A percentile compares a stretch with the other conserved stretches of the same genome.
These are phyloP conservation scores for Effrenium voratum DNA, from an alignment of 73 alveolate species.

Conservation along the genomic window DNA sequence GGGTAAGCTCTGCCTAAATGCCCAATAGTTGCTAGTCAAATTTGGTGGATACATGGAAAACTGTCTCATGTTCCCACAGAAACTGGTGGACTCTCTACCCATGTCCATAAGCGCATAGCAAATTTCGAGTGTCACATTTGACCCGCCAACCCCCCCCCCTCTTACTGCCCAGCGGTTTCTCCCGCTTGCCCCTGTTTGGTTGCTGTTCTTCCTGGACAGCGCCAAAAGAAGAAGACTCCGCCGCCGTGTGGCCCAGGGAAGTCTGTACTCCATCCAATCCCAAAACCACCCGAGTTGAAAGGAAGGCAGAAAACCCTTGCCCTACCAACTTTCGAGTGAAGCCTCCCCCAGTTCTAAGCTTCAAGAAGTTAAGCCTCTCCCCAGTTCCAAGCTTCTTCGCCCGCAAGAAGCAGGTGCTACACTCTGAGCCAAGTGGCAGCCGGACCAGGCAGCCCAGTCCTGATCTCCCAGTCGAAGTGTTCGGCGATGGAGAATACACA, in stretches of 20 bases:
- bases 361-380: neutral
- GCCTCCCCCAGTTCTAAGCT: neutral
- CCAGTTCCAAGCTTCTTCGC: neutral
- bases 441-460: constrained; percentile 92
- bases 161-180: too few relatives aligned
- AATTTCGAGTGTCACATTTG: too few relatives aligned
- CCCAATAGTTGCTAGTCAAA: too few relatives aligned
- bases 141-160: too few relatives aligned
- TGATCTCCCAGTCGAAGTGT: neutral
- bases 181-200: too few relatives aligned
- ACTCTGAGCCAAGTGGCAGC: constrained; percentile 17
- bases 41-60: too few relatives aligned
- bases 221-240: neutral
- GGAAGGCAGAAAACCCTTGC: neutral
- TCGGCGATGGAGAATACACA: neutral
- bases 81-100: too few relatives aligned
- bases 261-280: neutral
- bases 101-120: too few relatives aligned
- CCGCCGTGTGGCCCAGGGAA: neutral
- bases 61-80: too few relatives aligned
- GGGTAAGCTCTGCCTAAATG: too few relatives aligned
- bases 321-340: neutral
- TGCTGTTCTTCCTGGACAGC: too few relatives aligned
- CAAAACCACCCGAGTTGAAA: neutral
- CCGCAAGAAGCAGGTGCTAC: neutral